Base-by-base conservation (phyloP, 306 rosid genomes). In the Acacia melanoxylon region DNA sequence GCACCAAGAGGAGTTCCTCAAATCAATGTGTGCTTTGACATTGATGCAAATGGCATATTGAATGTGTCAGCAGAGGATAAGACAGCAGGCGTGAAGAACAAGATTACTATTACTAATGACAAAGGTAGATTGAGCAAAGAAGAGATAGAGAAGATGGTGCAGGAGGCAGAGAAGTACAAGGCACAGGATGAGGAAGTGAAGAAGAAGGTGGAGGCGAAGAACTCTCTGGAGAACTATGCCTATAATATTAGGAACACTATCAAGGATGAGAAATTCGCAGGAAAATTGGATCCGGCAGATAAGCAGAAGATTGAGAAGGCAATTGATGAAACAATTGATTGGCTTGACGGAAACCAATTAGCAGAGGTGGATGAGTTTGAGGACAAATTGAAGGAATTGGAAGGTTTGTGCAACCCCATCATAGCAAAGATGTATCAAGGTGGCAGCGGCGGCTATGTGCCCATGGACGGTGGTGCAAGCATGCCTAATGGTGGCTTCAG, bases 131-230 rank as follows among this genome's bases (percentile, higher is more conserved):
- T 25, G 67, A 61, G 67, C 67, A 61, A 25, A 22, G 67, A 61
- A 4, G 67, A 61, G 6, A 61, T 61, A 12, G 67, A 12, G 19
- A 61, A 37, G 10, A 61, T 61, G 67, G 67, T 61, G 35, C 67
- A 61, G 67, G 67, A 61, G 67, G 67, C 67, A 61, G 67, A 61
- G 67, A 11, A 61, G 67, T 61, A 61, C 35, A 61, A 61, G 35
- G 35, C 67, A 0, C 35, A 61, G 8, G 35, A 61, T 61, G 67
- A 61, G 67, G 67, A 61, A 25, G 33, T 61, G 67, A 61, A 61
- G 67, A 61, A 25, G 67, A 61, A 25, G 67, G 67, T 61, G 35
- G 37, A 61, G 35, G 35, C 67, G 35, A 61, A 61, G 67, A 61
- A 61, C 33, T 61, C 35, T 11, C 8, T 61, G 16, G 67, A 61